Evolutionary conservation across 805 yeast genomes (phyloP).

Genomic region (Yarrowia phangngaensis): DNA sequence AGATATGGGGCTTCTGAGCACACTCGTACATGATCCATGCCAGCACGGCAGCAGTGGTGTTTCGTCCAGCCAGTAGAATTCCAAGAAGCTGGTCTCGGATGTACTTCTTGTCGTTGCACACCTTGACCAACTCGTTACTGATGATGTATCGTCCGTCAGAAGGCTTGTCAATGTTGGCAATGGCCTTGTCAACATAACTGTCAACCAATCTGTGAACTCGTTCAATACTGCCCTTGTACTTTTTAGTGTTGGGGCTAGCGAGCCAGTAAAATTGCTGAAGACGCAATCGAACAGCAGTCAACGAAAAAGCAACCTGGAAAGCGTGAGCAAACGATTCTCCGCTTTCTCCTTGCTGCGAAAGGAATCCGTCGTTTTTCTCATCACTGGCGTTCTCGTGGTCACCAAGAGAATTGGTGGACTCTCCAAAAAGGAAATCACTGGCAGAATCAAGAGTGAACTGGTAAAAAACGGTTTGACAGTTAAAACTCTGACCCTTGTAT

Average conservation of each 20-base stretch:
- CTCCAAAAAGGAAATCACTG: slow-evolving; percentile 26
- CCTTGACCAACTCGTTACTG: slow-evolving; percentile 46
- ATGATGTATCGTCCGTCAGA: slow-evolving; percentile 44
- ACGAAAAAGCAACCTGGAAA: background rate
- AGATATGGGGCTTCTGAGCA: slow-evolving; percentile 43
- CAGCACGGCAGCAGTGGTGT: slow-evolving; percentile 49
- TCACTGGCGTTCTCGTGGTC: no score
- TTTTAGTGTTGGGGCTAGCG: background rate
- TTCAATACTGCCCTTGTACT: background rate
- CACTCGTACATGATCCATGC: slow-evolving; percentile 45
- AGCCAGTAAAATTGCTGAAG: slow-evolving; percentile 15
- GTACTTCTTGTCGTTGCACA: slow-evolving; percentile 44
- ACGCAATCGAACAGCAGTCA: slow-evolving; percentile 1
- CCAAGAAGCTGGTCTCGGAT: slow-evolving; percentile 48
- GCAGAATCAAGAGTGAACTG: slow-evolving; percentile 27
- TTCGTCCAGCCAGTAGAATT: slow-evolving; percentile 49
- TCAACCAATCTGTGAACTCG: slow-evolving; percentile 6
- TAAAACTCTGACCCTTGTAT: slow-evolving; percentile 2
- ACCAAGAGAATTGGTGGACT: slow-evolving; percentile 4
- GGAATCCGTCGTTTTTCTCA: background rate
- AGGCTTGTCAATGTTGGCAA: slow-evolving; percentile 38
- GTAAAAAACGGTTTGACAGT: slow-evolving; percentile 9
- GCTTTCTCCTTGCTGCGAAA: slow-evolving; percentile 4
- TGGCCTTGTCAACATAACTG: slow-evolving; percentile 30
- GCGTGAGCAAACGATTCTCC: slow-evolving; percentile 12